A percentile compares a stretch with the other conserved stretches of the same genome.
These are phyloP conservation scores for Pseudogymnoascus sp. DNA, from an alignment of 2,329 filamentous ascomycete species.

Conservation along the genomic window DNA sequence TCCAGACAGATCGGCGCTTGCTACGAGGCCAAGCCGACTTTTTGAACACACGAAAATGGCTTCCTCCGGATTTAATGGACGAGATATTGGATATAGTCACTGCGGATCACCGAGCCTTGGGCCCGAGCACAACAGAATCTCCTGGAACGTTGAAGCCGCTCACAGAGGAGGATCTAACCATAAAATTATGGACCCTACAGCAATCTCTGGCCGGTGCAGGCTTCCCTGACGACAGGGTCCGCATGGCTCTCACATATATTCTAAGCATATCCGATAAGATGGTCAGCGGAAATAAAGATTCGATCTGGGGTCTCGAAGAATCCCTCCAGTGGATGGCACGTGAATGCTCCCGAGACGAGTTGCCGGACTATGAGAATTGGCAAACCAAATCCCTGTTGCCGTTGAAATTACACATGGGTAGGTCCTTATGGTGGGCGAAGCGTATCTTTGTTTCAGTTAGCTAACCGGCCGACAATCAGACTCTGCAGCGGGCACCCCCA, in stretches of 20 bases:
- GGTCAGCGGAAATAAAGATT: conserved; percentile 48
- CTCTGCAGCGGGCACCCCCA: conserved; percentile 24
- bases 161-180: conserved; percentile 69
- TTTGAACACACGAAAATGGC: conserved; percentile 67
- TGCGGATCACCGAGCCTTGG: conserved; percentile 51
- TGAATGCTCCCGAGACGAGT: conserved; percentile 58
- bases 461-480: conserved; percentile 17
- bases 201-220: conserved; percentile 60
- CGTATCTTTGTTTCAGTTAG: conserved; percentile 9
- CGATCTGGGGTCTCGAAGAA: conserved; percentile 79
- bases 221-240: conserved; percentile 56
- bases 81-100: conserved; percentile 66
- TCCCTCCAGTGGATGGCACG: conserved; percentile 84
- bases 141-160: conserved; percentile 38
- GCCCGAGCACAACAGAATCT: conserved; percentile 21
- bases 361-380: conserved; percentile 60
- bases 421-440: conserved; percentile 8
- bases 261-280: conserved; percentile 59
- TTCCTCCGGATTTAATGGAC: conserved; percentile 70
- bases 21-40: conserved; percentile 70
- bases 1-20: conserved; percentile 79
- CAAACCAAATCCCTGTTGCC: conserved; percentile 19
- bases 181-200: conserved; percentile 78
- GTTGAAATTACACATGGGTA: conserved; percentile 25
- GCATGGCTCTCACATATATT: conserved; percentile 56